Evolutionary conservation across 73 alveolate genomes (phyloP).

Genomic region (Paramecium tetraurelia): DNA sequence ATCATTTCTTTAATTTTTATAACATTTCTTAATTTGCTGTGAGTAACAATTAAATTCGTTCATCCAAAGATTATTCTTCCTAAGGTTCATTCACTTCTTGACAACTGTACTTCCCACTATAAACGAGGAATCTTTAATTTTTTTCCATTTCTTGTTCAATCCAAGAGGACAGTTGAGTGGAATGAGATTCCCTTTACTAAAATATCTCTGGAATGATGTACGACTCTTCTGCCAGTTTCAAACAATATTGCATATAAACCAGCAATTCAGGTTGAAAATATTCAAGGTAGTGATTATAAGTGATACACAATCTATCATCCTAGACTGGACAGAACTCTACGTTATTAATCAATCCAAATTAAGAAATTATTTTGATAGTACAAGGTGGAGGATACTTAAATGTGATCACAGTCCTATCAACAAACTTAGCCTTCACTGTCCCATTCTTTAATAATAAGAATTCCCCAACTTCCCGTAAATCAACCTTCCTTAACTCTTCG

Average conservation of each 20-base stretch:
- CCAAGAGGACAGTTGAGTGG: neutral
- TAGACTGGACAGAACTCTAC: neutral
- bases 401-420: conserved; percentile 20
- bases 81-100: neutral
- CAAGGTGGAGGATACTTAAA: conserved; percentile 47
- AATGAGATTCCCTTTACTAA: neutral
- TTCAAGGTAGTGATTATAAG: neutral
- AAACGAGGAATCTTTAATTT: neutral
- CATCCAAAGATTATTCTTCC: neutral
- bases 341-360: neutral
- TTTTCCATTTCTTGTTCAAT: neutral
- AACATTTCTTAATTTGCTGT: neutral
- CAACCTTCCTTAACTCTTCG: neutral
- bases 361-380: neutral
- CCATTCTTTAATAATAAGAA: conserved; percentile 18
- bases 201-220: neutral
- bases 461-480: neutral
- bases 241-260: neutral
- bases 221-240: conserved; percentile 26
- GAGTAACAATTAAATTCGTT: neutral
- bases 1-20: neutral
- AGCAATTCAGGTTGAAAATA: neutral
- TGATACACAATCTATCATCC: neutral
- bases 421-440: neutral
- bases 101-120: conserved; percentile 9